A percentile compares a stretch with the other conserved stretches of the same genome.
Conservation (phyloP, 495 filamentous ascomycete genomes). For the Penicillium daleae region DNA sequence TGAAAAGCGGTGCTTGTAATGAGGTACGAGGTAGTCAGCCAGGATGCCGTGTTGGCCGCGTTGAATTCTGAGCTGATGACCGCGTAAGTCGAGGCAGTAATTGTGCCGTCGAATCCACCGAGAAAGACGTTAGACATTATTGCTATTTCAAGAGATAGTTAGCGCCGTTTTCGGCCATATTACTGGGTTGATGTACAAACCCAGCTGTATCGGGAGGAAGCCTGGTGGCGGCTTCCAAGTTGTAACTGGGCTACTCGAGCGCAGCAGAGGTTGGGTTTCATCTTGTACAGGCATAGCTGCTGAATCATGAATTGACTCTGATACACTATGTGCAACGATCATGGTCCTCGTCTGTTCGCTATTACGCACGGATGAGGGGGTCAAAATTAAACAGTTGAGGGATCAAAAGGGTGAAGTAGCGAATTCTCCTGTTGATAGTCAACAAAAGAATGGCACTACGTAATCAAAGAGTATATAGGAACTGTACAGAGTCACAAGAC, state of each 20-base stretch:
- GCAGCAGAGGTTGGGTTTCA: conserved; percentile 48
- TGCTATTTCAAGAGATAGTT: conserved; percentile 28
- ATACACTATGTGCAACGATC: neutral
- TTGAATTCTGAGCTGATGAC: conserved; percentile 72
- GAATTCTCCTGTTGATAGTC: neutral
- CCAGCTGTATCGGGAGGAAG: conserved; percentile 52
- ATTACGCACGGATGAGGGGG: neutral
- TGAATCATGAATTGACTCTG: neutral
- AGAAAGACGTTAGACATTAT: conserved; percentile 71
- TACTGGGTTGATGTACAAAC: conserved; percentile 25
- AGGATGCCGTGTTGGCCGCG: conserved; percentile 62
- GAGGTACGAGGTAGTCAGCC: conserved; percentile 68
- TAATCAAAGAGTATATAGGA: neutral
- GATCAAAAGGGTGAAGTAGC: neutral
- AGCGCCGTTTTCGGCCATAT: neutral
- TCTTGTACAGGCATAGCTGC: conserved; percentile 7
- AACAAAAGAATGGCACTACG: neutral
- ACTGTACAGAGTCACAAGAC: too few species aligned
- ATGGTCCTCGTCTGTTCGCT: neutral
- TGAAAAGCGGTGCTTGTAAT: conserved; percentile 68
- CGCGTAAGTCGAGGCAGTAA: conserved; percentile 67
- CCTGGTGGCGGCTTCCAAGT: conserved; percentile 46
- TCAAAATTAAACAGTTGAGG: neutral
- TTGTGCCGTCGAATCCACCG: conserved; percentile 67
- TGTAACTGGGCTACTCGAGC: conserved; percentile 19